Conservation (phyloP, 352 stramenopile species). For the Hyphochytrium catenoides region DNA sequence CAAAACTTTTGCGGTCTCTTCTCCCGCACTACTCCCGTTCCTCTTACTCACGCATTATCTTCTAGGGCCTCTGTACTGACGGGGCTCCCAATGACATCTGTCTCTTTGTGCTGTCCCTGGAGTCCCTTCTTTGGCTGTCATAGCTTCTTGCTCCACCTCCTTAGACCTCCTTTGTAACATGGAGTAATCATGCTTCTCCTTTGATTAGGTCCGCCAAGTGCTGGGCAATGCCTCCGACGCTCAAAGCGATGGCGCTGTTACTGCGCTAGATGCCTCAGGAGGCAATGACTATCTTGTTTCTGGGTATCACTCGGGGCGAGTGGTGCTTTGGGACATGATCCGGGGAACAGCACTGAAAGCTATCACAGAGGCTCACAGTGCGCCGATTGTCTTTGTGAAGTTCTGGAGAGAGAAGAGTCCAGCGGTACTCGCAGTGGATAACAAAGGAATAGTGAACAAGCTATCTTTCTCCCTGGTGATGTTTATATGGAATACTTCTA, state of each 20-base stretch:
- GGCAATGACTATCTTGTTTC: constrained; percentile 69
- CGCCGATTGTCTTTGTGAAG: constrained; percentile 49
- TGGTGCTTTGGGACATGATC: constrained; percentile 91
- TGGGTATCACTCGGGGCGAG: constrained; percentile 69
- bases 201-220: constrained; percentile 41
- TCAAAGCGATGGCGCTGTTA: constrained; percentile 44
- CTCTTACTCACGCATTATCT: background rate
- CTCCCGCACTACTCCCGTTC: background rate
- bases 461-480: constrained; percentile 82
- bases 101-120: background rate
- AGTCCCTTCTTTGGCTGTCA: background rate
- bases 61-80: no score
- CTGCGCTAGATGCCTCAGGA: constrained; percentile 58
- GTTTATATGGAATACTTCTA: no score
- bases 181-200: no score
- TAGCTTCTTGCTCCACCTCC: background rate
- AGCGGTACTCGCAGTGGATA: constrained; percentile 49
- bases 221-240: constrained; percentile 53
- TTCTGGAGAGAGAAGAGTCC: constrained; percentile 64
- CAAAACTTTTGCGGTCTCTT: background rate
- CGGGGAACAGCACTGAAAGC: constrained; percentile 69
- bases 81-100: background rate
- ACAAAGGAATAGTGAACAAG: constrained; percentile 79
- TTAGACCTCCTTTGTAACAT: no score
- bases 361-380: constrained; percentile 65